These are phyloP conservation scores for Lactifluus volemus DNA, from an alignment of 768 basidiomycete genomes.

Conservation along the genomic window DNA sequence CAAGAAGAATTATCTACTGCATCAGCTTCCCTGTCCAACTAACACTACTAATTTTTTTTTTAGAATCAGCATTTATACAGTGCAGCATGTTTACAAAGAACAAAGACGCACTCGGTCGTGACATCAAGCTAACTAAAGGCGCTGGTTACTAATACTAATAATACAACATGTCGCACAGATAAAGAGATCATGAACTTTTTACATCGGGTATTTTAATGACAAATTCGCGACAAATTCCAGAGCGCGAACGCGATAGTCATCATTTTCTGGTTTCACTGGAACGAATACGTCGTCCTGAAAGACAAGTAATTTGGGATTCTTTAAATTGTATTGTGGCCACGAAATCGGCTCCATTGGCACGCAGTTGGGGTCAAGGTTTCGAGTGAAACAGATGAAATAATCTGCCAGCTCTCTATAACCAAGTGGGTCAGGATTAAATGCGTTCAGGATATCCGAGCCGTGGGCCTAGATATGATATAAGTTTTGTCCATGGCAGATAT, in stretches of 20 bases:
- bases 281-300: constrained; percentile 4
- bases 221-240: constrained; percentile 7
- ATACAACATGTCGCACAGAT: no score
- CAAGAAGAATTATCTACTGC: no score
- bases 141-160: no score
- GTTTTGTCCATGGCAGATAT: neutral
- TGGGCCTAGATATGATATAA: neutral
- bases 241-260: constrained; percentile 6
- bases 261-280: neutral
- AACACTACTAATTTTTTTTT: no score
- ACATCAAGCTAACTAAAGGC: no score
- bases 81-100: no score
- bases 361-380: constrained; percentile 12
- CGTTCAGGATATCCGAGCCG: constrained; percentile 2
- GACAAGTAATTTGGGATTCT: neutral
- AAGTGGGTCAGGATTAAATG: neutral
- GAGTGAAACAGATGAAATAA: constrained; percentile 7
- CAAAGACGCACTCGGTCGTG: no score
- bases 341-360: neutral
- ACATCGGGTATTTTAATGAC: constrained; percentile 11
- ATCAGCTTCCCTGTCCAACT: no score
- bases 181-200: neutral
- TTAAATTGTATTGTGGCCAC: constrained; percentile 7
- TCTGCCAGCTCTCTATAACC: neutral
- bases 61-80: no score